Conservation (phyloP, 2,329 filamentous ascomycete species). For the Colletotrichum sp. region DNA sequence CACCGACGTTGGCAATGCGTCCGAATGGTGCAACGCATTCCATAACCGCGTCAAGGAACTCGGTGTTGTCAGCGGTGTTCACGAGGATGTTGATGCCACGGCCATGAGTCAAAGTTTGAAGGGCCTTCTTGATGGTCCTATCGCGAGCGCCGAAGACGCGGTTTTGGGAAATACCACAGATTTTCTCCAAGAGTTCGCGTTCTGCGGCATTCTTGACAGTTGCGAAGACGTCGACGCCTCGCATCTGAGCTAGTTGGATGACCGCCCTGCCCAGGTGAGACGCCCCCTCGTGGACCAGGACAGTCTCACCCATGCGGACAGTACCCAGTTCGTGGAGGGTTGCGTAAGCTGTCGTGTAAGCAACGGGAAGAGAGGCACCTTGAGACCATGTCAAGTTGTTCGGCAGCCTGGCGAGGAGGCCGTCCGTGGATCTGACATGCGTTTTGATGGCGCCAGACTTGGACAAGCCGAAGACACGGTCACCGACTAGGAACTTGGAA, state of each 20-base stretch:
- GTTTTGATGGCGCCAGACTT: constrained; percentile 22
- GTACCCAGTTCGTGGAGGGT: constrained; percentile 29
- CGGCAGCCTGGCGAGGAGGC: constrained; percentile 37
- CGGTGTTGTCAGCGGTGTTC: constrained; percentile 44
- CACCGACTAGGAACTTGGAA: constrained; percentile 32
- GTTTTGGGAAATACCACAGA: constrained; percentile 25
- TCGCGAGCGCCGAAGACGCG: constrained; percentile 29
- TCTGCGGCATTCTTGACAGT: constrained; percentile 33
- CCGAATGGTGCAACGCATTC: constrained; percentile 47
- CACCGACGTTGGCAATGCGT: constrained; percentile 48
- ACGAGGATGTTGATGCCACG: constrained; percentile 38
- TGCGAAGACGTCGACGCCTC: constrained; percentile 33
- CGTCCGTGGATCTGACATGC: constrained; percentile 19
- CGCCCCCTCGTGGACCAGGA: constrained; percentile 39
- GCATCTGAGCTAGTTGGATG: constrained; percentile 31
- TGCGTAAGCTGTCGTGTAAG: constrained; percentile 34
- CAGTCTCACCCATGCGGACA: constrained; percentile 27
- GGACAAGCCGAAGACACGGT: constrained; percentile 27
- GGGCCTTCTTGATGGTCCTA: constrained; percentile 28
- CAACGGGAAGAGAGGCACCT: constrained; percentile 34
- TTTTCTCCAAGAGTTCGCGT: constrained; percentile 26
- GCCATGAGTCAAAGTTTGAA: constrained; percentile 28
- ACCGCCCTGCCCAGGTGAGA: constrained; percentile 39
- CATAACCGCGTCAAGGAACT: constrained; percentile 44
- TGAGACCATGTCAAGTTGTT: constrained; percentile 37